Conservation (phyloP, 345 rosid genomes). For the Heritiera littoralis region DNA sequence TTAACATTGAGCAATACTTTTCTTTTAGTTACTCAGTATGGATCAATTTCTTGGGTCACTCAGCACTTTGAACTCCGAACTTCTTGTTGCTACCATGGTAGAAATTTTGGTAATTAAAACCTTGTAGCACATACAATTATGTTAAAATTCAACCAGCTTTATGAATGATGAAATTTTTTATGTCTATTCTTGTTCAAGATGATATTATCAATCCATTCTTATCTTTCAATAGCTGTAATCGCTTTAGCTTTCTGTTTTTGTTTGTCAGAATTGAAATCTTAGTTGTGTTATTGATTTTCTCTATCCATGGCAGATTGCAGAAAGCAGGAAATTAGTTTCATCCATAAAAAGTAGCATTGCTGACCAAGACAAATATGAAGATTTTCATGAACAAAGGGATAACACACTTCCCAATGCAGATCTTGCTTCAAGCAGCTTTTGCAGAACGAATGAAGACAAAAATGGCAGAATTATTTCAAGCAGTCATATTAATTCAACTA, state of each 20-base stretch:
- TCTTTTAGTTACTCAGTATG: background rate
- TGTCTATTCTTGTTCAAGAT: background rate
- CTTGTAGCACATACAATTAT: background rate
- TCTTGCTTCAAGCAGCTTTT: constrained; percentile 34
- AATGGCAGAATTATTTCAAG: constrained; percentile 33
- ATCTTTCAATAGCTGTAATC: background rate
- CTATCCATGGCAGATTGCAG: constrained; percentile 60
- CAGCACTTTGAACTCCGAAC: background rate
- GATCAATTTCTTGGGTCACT: background rate
- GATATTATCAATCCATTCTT: background rate
- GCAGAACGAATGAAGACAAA: constrained; percentile 29
- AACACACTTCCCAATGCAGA: constrained; percentile 32
- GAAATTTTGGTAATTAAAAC: background rate
- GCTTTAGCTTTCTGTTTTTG: background rate
- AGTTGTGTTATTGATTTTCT: constrained; percentile 3
- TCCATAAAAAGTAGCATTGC: constrained; percentile 50
- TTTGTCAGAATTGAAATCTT: background rate
- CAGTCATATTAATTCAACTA: constrained; percentile 33
- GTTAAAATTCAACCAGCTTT: background rate
- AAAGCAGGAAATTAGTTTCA: constrained; percentile 73
- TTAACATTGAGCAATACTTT: background rate
- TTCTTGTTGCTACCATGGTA: background rate
- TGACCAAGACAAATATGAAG: constrained; percentile 40
- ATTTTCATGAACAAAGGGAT: constrained; percentile 36
- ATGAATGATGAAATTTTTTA: background rate